A percentile compares a stretch with the other conserved stretches of the same genome.
Conservation (phyloP, 345 rosid genomes). For the Crucihimalaya himalaica region DNA sequence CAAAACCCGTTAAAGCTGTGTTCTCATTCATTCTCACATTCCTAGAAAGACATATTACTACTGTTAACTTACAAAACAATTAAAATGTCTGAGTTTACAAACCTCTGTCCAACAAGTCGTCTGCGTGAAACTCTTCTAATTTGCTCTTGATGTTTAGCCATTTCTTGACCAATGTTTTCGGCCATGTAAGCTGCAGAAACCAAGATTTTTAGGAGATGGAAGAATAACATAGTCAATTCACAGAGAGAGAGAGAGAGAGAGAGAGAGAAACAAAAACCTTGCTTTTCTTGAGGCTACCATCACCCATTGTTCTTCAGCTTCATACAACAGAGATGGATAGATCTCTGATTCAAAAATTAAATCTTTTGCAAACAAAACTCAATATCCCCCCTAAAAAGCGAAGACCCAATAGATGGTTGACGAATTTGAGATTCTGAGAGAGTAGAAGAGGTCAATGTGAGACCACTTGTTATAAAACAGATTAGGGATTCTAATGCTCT, state of each 20-base stretch:
- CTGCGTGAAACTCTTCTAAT: constrained; percentile 72
- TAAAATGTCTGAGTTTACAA: neutral
- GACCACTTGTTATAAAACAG: constrained; percentile 1
- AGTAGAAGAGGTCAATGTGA: constrained; percentile 62
- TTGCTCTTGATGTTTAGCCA: constrained; percentile 90
- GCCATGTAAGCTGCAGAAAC: constrained; percentile 82
- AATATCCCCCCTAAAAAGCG: constrained; percentile 9
- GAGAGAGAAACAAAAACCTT: constrained; percentile 49
- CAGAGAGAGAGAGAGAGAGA: neutral
- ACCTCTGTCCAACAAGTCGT: constrained; percentile 37
- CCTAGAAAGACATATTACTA: neutral
- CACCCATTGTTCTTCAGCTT: constrained; percentile 74
- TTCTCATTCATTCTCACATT: constrained; percentile 15
- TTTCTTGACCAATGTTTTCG: constrained; percentile 92
- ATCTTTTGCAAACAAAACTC: constrained; percentile 7
- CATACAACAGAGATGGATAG: constrained; percentile 43
- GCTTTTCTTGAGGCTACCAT: constrained; percentile 76
- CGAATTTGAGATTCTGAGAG: constrained; percentile 49
- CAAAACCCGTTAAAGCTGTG: constrained; percentile 60
- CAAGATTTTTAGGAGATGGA: neutral
- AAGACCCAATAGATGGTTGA: constrained; percentile 41
- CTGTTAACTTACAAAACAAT: no score
- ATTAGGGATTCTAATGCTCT: neutral
- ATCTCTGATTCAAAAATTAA: constrained; percentile 12
- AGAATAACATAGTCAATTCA: neutral